phyloP scores from a whole-genome alignment of 495 filamentous ascomycete genomes.

The Hypomontagnella submonticulosa region DNA sequence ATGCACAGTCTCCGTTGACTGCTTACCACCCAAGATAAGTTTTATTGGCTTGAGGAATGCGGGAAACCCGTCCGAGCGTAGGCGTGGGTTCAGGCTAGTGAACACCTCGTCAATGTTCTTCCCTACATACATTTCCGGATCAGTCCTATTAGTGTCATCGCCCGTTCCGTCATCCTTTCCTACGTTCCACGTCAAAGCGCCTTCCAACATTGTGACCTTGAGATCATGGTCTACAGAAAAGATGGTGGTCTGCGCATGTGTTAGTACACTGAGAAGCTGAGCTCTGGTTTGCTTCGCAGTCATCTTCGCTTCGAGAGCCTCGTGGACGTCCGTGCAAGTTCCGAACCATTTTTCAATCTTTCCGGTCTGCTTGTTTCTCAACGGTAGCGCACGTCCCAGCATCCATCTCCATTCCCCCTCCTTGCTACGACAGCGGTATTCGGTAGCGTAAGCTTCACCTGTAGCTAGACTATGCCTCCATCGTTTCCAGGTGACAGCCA shows the following conservation, averaged over 20 bases:
- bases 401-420: conserved; percentile 78
- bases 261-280: conserved; percentile 74
- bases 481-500: conserved; percentile 57
- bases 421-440: conserved; percentile 72
- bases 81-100: conserved; percentile 47
- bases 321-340: conserved; percentile 75
- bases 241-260: conserved; percentile 72
- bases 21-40: conserved; percentile 65
- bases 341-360: conserved; percentile 78
- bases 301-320: conserved; percentile 69
- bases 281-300: conserved; percentile 67
- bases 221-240: conserved; percentile 70
- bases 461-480: conserved; percentile 70
- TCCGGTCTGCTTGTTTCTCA: conserved; percentile 68
- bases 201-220: conserved; percentile 71
- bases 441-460: conserved; percentile 71
- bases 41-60: conserved; percentile 64
- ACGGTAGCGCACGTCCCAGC: conserved; percentile 70
- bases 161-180: conserved; percentile 35
- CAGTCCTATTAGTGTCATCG: conserved; percentile 34
- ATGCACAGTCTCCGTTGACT: conserved; percentile 57
- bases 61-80: conserved; percentile 52
- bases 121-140: conserved; percentile 59
- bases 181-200: conserved; percentile 64
- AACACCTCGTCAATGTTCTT: conserved; percentile 70